Evolutionary conservation across 208 protist genomes (phyloP).

Genomic region (Acanthamoeba sp.): DNA sequence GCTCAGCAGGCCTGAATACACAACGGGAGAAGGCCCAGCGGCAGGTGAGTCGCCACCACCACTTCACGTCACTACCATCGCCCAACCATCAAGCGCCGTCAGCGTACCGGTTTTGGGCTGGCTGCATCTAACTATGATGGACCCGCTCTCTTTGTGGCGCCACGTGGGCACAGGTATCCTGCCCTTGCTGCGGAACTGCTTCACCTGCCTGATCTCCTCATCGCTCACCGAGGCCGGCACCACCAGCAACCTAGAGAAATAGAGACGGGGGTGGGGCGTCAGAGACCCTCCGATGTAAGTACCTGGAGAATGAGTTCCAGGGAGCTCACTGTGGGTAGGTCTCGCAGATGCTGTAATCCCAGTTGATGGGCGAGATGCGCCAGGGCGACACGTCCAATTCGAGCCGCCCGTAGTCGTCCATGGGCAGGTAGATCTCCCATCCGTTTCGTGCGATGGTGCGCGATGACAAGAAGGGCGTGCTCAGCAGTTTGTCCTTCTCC

Average conservation of each 20-base stretch:
- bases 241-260: slow-evolving; percentile 50
- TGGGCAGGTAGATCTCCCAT: slow-evolving; percentile 65
- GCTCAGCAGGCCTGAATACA: slow-evolving; percentile 56
- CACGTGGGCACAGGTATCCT: slow-evolving; percentile 66
- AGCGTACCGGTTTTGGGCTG: slow-evolving; percentile 62
- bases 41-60: no score
- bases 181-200: slow-evolving; percentile 62
- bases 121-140: slow-evolving; percentile 69
- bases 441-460: slow-evolving; percentile 6
- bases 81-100: no score
- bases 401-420: slow-evolving; percentile 46
- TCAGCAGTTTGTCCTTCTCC: slow-evolving; percentile 38
- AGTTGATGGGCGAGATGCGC: slow-evolving; percentile 65
- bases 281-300: no score
- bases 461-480: slow-evolving; percentile 34
- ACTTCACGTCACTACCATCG: no score
- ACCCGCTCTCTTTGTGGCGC: slow-evolving; percentile 49
- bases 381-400: slow-evolving; percentile 39
- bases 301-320: no score
- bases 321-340: slow-evolving; percentile 35
- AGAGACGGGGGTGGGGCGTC: no score
- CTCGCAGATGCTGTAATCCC: slow-evolving; percentile 61
- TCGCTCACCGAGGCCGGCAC: slow-evolving; percentile 14
- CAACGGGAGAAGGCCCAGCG: no score
- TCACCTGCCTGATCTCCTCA: slow-evolving; percentile 51